Evolutionary conservation across 345 rosid genomes (phyloP), one percentile per base, ranked within the genome.

Genomic region (Diplotaxis tenuifolia): DNA sequence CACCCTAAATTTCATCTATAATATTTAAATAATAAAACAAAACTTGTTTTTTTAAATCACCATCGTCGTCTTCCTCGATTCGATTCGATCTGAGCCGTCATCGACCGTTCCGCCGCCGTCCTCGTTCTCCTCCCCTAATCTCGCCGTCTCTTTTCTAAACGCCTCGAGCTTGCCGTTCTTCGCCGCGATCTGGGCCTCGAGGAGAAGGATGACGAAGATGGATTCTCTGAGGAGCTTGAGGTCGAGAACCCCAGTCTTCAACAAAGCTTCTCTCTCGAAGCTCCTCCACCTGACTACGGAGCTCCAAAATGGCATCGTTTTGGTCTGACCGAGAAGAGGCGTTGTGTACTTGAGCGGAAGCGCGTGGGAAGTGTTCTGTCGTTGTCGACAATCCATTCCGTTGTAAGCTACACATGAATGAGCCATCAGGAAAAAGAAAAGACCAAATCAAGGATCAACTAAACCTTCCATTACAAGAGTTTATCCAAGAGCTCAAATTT

Each of bases 331-430:
- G 63, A 31, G 72, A 15, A 34, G 76, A 54, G 20, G 79, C 97
- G 11, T 49, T 8, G 88, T 90, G 99, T 61, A 95, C 98, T 71
- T 95, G 98, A 6, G 98, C 91, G 5, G 98, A 92, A 59, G 99
- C 76, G 53, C 98, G 96, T 5, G 99, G 99, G 88, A 95, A 92
- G 81, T 92, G n/a, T n/a, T n/a, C n/a, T n/a, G n/a, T n/a, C n/a
- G n/a, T n/a, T n/a, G n/a, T n/a, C n/a, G n/a, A n/a, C n/a, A n/a
- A n/a, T n/a, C n/a, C n/a, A n/a, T n/a, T n/a, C n/a, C n/a, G n/a
- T n/a, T n/a, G n/a, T n/a, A n/a, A n/a, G n/a, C n/a, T n/a, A n/a
- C n/a, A n/a, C n/a, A n/a, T n/a, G n/a, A n/a, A n/a, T n/a, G n/a
- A n/a, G n/a, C n/a, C n/a, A n/a, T n/a, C n/a, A n/a, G n/a, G n/a